Percentiles rank a stretch among this genome's conserved stretches.
Conservation (phyloP, 768 basidiomycete species). For the Hypsizygus marmoreus region DNA sequence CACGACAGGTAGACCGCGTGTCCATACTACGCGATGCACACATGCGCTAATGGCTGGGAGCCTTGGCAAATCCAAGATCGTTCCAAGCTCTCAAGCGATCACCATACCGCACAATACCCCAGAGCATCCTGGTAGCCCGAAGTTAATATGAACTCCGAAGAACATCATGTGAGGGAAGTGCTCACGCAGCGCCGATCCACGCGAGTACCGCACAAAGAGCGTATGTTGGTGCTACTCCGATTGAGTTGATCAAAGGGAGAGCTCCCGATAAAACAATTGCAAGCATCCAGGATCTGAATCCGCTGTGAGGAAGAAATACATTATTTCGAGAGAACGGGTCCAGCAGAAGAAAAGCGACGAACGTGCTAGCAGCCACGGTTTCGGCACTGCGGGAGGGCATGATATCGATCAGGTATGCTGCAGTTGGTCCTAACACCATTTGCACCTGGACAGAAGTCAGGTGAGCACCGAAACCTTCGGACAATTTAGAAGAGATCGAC, state of each 20-base stretch:
- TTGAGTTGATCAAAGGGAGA: slow-evolving; percentile 16
- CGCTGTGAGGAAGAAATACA: slow-evolving; percentile 7
- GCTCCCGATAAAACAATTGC: slow-evolving; percentile 7
- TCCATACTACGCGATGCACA: too few species aligned
- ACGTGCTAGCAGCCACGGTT: slow-evolving; percentile 44
- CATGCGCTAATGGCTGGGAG: slow-evolving; percentile 6
- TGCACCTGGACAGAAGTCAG: slow-evolving; percentile 42
- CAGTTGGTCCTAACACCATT: slow-evolving; percentile 44
- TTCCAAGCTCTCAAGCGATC: slow-evolving; percentile 10
- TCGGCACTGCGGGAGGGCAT: slow-evolving; percentile 52
- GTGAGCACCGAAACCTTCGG: neutral
- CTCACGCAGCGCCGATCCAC: slow-evolving; percentile 20
- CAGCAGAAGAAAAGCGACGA: slow-evolving; percentile 14
- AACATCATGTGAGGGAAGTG: neutral
- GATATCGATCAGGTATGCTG: slow-evolving; percentile 51
- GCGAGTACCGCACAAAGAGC: slow-evolving; percentile 13
- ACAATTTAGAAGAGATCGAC: slow-evolving; percentile 22
- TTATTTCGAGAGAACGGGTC: neutral
- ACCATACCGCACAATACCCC: slow-evolving; percentile 14
- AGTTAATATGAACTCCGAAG: neutral
- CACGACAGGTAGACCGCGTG: too few species aligned
- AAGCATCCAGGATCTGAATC: slow-evolving; percentile 12
- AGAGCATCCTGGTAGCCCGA: slow-evolving; percentile 17
- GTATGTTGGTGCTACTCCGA: slow-evolving; percentile 17
- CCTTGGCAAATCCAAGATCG: slow-evolving; percentile 15